Percentiles rank a stretch among this genome's conserved stretches.
Evolutionary conservation across 257 asterid species (phyloP).

Genomic region (Ehretia macrophylla): DNA sequence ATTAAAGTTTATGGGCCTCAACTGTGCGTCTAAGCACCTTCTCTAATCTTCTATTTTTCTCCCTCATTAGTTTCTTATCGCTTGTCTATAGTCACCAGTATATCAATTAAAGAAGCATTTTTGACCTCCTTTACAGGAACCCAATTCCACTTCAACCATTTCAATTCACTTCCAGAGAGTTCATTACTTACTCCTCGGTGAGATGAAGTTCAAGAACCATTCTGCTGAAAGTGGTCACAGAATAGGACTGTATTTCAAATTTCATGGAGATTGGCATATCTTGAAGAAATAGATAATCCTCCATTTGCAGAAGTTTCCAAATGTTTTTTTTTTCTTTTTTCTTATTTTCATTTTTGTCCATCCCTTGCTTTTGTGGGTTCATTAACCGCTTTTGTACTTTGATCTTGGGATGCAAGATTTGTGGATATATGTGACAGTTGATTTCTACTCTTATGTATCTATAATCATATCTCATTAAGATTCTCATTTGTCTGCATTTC

Average conservation of each 20-base stretch:
- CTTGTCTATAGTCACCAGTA: not conserved
- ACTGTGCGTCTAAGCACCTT: conserved; percentile 45
- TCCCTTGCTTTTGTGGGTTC: too few relatives aligned
- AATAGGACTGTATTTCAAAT: not conserved
- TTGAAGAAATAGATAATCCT: too few relatives aligned
- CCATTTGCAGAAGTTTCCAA: too few relatives aligned
- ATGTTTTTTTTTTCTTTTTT: too few relatives aligned
- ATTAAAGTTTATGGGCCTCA: conserved; percentile 94
- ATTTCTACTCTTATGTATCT: too few relatives aligned
- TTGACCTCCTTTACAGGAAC: conserved; percentile 50
- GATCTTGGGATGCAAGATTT: too few relatives aligned
- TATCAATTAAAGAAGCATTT: conserved; percentile 6
- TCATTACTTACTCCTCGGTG: conserved; percentile 64
- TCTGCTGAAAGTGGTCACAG: not conserved
- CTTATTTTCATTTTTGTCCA: too few relatives aligned
- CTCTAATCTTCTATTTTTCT: not conserved
- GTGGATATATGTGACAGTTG: too few relatives aligned
- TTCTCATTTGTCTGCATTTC: too few relatives aligned
- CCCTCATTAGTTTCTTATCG: not conserved
- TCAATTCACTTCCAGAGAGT: conserved; percentile 87
- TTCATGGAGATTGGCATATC: too few relatives aligned
- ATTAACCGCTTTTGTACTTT: too few relatives aligned
- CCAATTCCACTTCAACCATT: conserved; percentile 86
- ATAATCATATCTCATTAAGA: too few relatives aligned
- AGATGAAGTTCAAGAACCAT: conserved; percentile 43